Base-by-base conservation (phyloP, 2,329 filamentous ascomycete genomes). In the Aaosphaeria pasadenensis region DNA sequence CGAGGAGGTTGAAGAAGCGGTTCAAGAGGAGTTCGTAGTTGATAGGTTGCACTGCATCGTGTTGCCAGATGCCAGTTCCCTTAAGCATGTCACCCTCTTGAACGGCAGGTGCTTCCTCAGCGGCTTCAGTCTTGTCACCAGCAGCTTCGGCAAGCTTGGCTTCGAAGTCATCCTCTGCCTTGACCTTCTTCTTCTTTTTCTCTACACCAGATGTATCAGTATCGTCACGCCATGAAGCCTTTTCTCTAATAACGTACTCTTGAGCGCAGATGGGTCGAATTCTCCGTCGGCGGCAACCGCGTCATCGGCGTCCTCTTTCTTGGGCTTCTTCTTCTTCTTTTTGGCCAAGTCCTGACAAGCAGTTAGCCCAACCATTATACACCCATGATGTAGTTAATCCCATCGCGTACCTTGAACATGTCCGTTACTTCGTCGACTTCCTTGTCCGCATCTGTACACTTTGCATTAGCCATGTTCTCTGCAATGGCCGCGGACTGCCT, bases 31-130 rank as follows among this genome's bases (percentile, higher is more conserved):
- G 81, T 65, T 85, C 82, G 81, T 96, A 99, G 67, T 81, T 85
- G 74, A 97, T 90, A 56, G 85, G 72, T 68, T 85, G 84, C 49
- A 82, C 85, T 71, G 87, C 83, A 66, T 91, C 84, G 77, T 96
- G 91, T 57, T 81, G 76, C 89, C 90, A 96, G 75, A 96, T 88
- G 53, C 91, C 91, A 39, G 90, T 96, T 59, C 91, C 91, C 69
- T 85, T 82, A 60, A 91, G 85, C 78, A 91, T 87, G 64, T 96
- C 90, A 58, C 90, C 91, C 52, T 71, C 67, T 50, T 84, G 81
- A 46, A 79, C 78, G 77, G 54, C 70, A 69, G 57, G 77, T 72
- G 60, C 77, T 38, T 81, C 72, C 30, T 79, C 62, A 28, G 78
- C 79, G 49, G 77, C 82, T 60, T 86, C 83, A 44, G 81, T 81